Conservation (phyloP, 2,329 filamentous ascomycete genomes). For the Myriangium duriaei region DNA sequence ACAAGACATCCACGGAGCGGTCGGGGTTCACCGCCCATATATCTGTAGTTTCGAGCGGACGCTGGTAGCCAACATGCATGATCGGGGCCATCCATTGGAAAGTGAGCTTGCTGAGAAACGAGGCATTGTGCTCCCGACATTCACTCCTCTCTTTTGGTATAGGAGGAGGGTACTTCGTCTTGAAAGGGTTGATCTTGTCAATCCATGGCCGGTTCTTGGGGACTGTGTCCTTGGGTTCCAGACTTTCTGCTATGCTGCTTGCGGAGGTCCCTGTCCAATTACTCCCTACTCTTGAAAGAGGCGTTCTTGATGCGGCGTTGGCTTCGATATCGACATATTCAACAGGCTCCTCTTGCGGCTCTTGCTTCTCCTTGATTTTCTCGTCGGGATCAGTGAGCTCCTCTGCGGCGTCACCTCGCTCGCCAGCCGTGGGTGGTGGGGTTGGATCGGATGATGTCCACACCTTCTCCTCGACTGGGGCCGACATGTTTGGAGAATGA, state of each 20-base stretch:
- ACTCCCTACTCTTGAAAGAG: constrained; percentile 19
- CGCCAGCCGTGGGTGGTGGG: constrained; percentile 22
- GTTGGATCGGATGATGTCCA: constrained; percentile 25
- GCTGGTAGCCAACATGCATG: constrained; percentile 79
- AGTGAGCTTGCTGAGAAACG: constrained; percentile 60
- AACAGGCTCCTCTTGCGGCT: constrained; percentile 11
- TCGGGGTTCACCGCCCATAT: constrained; percentile 81
- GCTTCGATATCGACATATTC: constrained; percentile 10
- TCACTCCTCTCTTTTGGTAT: constrained; percentile 40
- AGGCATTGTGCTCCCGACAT: constrained; percentile 60
- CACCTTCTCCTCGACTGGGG: constrained; percentile 25
- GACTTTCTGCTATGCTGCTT: constrained; percentile 19
- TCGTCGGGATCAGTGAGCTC: constrained; percentile 24
- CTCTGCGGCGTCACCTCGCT: constrained; percentile 29
- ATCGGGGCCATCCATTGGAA: constrained; percentile 87
- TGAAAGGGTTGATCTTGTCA: constrained; percentile 39
- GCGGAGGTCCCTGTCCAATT: constrained; percentile 23
- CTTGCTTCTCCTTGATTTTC: constrained; percentile 21
- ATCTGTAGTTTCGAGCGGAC: constrained; percentile 70
- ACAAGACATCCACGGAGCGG: constrained; percentile 58
- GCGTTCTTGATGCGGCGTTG: constrained; percentile 10
- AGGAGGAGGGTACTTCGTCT: constrained; percentile 39
- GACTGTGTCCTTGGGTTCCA: constrained; percentile 14
- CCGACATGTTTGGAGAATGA: constrained; percentile 15
- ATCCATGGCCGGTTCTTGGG: constrained; percentile 47